These are phyloP conservation scores for Dendrostoma leiphaemia DNA, from an alignment of 2,329 filamentous ascomycete genomes.

Conservation along the genomic window DNA sequence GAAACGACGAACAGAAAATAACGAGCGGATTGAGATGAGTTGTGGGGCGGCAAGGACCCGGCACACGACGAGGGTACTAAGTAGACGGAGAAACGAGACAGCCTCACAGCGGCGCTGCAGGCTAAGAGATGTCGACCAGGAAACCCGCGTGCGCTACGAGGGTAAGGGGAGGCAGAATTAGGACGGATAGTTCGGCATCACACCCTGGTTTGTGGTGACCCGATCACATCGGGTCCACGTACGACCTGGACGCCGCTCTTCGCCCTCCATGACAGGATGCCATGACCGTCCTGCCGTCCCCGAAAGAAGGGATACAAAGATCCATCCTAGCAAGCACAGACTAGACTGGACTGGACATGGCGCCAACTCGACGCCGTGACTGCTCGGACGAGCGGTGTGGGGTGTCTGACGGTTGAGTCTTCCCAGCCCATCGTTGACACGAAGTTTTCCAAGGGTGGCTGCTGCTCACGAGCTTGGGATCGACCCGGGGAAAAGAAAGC, in stretches of 20 bases:
- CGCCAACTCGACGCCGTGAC: too few relatives aligned
- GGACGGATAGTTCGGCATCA: neutral
- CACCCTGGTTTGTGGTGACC: neutral
- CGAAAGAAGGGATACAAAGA: neutral
- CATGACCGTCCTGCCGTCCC: too few relatives aligned
- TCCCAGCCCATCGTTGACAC: neutral
- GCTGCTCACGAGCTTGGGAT: too few relatives aligned
- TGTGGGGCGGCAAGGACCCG: conserved; percentile 7
- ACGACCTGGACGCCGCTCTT: neutral
- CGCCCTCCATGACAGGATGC: too few relatives aligned
- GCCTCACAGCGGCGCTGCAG: neutral
- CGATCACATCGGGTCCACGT: neutral
- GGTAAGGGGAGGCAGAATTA: too few relatives aligned
- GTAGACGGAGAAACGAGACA: neutral
- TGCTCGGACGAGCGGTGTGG: neutral
- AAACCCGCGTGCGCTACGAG: too few relatives aligned
- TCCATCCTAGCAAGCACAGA: too few relatives aligned
- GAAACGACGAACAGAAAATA: conserved; percentile 12
- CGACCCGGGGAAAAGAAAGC: too few relatives aligned
- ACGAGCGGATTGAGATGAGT: neutral
- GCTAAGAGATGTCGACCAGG: too few relatives aligned
- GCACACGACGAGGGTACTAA: too few relatives aligned
- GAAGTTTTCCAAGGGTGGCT: neutral
- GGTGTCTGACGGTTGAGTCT: neutral
- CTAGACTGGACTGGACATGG: neutral